Percentiles rank a stretch among this genome's conserved stretches.
Evolutionary conservation across 192 early-diverging fungal species (phyloP).

Genomic region (Podila verticillata): DNA sequence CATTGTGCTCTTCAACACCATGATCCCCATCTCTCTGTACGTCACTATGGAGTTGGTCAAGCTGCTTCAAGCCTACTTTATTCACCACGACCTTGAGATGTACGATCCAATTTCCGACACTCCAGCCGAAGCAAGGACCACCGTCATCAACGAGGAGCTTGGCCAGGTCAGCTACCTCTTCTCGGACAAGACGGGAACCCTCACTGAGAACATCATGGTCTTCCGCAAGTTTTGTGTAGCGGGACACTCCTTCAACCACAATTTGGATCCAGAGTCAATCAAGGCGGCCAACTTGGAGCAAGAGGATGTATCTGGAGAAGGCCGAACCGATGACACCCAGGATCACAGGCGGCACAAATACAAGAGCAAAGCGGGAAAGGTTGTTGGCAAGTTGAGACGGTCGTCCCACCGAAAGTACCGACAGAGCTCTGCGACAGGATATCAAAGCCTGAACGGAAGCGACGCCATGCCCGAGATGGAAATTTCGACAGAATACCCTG

Average conservation of each 20-base stretch:
- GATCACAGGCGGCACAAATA: conserved; percentile 20
- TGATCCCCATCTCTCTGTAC: conserved; percentile 91
- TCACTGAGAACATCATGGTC: conserved; percentile 89
- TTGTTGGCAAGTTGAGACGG: conserved; percentile 25
- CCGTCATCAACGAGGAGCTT: conserved; percentile 88
- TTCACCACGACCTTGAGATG: conserved; percentile 83
- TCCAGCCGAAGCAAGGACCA: conserved; percentile 80
- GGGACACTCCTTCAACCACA: conserved; percentile 68
- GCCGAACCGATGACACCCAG: not conserved
- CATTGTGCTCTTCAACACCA: conserved; percentile 84
- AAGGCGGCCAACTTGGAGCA: conserved; percentile 1
- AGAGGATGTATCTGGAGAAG: conserved; percentile 14
- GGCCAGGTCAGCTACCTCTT: conserved; percentile 90
- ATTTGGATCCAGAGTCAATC: conserved; percentile 63
- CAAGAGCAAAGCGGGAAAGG: conserved; percentile 43
- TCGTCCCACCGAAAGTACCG: conserved; percentile 20
- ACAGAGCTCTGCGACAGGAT: conserved; percentile 21
- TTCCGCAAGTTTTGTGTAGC: conserved; percentile 75
- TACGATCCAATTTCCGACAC: conserved; percentile 77
- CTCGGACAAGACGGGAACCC: conserved; percentile 90
- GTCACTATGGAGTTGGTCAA: conserved; percentile 90
- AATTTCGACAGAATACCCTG: conserved; percentile 10
- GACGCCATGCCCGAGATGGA: conserved; percentile 25
- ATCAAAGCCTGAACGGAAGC: conserved; percentile 31
- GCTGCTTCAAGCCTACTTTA: conserved; percentile 77